Percentiles rank a stretch among this genome's conserved stretches.
Conservation (phyloP, 441 rosid species). For the Pelargonium fulgidum region DNA sequence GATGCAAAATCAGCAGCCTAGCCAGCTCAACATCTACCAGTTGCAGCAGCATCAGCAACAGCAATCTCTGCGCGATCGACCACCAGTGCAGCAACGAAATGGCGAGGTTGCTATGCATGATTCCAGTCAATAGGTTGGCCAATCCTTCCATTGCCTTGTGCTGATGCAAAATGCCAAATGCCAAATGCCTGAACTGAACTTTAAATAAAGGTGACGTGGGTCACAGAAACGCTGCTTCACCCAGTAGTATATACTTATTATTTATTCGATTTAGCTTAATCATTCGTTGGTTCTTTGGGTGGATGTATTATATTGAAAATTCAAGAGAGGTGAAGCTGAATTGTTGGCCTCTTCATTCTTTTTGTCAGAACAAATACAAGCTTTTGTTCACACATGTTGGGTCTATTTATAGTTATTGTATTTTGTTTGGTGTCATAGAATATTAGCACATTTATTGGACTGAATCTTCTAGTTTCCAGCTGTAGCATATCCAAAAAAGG, state of each 20-base stretch:
- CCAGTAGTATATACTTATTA: neutral
- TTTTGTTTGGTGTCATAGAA: neutral
- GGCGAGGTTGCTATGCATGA: neutral
- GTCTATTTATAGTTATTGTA: neutral
- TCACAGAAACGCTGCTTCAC: neutral
- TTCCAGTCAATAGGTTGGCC: neutral
- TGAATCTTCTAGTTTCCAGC: too few species aligned
- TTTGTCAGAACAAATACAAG: neutral
- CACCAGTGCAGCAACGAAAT: neutral
- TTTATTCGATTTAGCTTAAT: neutral
- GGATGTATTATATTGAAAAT: neutral
- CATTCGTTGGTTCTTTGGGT: neutral
- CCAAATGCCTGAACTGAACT: neutral
- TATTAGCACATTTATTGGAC: too few species aligned
- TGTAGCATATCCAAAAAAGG: neutral
- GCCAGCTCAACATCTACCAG: constrained; percentile 10
- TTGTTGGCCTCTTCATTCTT: neutral
- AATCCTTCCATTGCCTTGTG: neutral
- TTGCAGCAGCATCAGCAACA: neutral
- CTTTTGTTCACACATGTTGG: neutral
- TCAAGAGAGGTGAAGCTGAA: neutral
- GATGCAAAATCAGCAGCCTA: neutral
- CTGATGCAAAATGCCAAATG: neutral
- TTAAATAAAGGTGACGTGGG: neutral
- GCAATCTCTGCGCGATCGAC: neutral